These are phyloP conservation scores for Anethum foeniculum DNA, from an alignment of 140 eudicot species.

Conservation along the genomic window DNA sequence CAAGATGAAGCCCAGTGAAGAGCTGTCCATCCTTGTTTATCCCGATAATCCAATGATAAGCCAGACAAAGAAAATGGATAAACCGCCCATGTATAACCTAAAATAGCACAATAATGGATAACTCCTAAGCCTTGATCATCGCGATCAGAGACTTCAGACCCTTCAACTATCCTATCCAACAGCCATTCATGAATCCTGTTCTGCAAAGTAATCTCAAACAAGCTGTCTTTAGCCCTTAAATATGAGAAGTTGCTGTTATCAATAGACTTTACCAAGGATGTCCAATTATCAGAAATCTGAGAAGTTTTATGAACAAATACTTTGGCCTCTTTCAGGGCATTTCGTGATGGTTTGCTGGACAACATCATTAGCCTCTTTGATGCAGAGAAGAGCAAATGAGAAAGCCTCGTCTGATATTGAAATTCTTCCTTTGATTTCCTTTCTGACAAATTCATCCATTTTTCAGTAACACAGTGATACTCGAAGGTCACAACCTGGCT, in stretches of 20 bases:
- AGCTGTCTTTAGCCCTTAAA: conserved; percentile 47
- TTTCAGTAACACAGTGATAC: conserved; percentile 42
- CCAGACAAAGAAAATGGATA: conserved; percentile 77
- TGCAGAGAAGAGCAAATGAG: conserved; percentile 74
- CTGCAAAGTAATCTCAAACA: conserved; percentile 68
- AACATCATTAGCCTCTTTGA: conserved; percentile 52
- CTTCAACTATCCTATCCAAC: conserved; percentile 64
- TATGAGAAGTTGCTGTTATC: conserved; percentile 36
- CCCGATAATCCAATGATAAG: conserved; percentile 81
- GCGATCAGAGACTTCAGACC: conserved; percentile 41
- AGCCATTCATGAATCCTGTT: conserved; percentile 76
- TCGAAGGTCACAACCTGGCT: conserved; percentile 74
- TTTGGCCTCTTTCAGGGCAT: conserved; percentile 60
- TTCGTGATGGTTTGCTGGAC: conserved; percentile 44
- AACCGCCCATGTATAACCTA: conserved; percentile 86
- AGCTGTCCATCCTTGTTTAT: conserved; percentile 94
- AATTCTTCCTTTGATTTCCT: conserved; percentile 53
- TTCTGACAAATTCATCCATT: conserved; percentile 22
- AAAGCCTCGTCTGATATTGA: conserved; percentile 62
- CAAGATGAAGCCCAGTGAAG: conserved; percentile 97
- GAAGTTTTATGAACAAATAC: conserved; percentile 52
- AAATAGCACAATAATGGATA: conserved; percentile 83
- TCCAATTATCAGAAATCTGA: conserved; percentile 56
- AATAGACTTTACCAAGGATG: conserved; percentile 36
- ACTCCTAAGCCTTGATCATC: conserved; percentile 93